Evolutionary conservation across 129 eudicot species (phyloP).

Genomic region (Lactuca saligna): DNA sequence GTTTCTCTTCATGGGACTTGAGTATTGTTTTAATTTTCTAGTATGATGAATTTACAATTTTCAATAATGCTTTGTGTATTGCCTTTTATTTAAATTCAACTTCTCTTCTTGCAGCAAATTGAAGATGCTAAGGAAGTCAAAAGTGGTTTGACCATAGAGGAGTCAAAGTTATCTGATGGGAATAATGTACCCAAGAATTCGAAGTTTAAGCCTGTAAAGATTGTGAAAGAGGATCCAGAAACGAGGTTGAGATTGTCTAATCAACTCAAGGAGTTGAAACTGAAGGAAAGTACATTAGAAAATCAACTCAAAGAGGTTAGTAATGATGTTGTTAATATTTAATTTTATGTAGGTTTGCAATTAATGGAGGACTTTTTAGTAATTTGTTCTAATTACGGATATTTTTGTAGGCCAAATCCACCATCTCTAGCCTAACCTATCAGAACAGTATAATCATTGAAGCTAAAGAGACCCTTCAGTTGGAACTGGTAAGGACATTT

Average conservation of each 20-base stretch:
- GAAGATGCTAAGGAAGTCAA: constrained; percentile 34
- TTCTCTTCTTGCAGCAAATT: constrained; percentile 29
- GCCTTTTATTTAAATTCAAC: constrained; percentile 2
- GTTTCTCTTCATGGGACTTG: constrained; percentile 15
- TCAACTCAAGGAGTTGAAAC: constrained; percentile 50
- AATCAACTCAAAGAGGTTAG: constrained; percentile 62
- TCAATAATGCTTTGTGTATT: background rate
- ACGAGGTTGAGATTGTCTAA: constrained; percentile 31
- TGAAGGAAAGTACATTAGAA: constrained; percentile 40
- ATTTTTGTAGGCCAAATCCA: constrained; percentile 47
- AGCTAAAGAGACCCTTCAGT: constrained; percentile 50
- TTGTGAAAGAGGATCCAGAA: constrained; percentile 41
- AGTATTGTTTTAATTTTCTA: too few relatives aligned
- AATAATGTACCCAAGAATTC: constrained; percentile 25
- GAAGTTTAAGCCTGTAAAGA: constrained; percentile 31
- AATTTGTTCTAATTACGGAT: constrained; percentile 15
- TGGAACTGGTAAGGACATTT: constrained; percentile 51
- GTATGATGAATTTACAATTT: too few relatives aligned
- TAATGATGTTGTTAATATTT: too few relatives aligned
- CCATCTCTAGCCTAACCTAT: constrained; percentile 49
- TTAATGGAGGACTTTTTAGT: background rate
- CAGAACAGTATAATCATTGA: constrained; percentile 47
- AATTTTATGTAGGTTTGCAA: background rate
- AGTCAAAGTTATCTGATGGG: constrained; percentile 23
- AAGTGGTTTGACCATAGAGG: constrained; percentile 29